Evolutionary conservation across 108 stramenopile genomes (phyloP), one percentile per base, ranked within the genome.

Genomic region (Asterionellopsis glacialis): DNA sequence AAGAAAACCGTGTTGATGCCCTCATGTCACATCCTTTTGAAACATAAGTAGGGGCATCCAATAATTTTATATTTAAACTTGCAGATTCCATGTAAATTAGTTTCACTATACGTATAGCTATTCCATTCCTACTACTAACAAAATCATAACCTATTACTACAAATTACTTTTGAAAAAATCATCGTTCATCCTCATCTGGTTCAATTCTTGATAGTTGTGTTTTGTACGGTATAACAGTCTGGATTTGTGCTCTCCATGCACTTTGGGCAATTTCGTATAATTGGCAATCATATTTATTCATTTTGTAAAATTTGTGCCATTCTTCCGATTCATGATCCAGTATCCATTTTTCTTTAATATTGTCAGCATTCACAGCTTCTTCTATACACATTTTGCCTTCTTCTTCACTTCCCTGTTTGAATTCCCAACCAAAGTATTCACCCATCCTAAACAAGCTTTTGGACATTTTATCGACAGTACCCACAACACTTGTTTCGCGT

Each of bases 201-300:
- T 75, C 61, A 0, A 62, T 67, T 52, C 78, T 48, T 24, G 44
- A 13, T 59, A 64, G 63, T 48, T 80, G 78, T 53, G 73, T 22
- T 39, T 57, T 52, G 45, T 66, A 67, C 4, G 78, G 74, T 55
- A 80, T 69, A 18, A 76, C 65, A 9, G 78, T 80, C 45, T 80
- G 78, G 18, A 76, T 80, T 50, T 80, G 78, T 24, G 71, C 74
- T 27, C 78, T 68, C 78, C 78, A 80, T 26, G 74, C 68, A 44
- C 65, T 67, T 42, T 71, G 59, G 11, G 74, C 67, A 38, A 76
- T 39, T 21, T 80, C 78, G 52, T 76, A 80, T 51, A 80, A 51
- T 50, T 80, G 66, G 24, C 74, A 75, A 41, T 80, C 78, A 38
- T 65, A 55, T 24, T 28, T 55, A 52, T 76, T 80, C 38, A 55